phyloP scores from a whole-genome alignment of 129 eudicot genomes.

The Daucus carota region DH1_v3.0 NC_030389.2:27996501-27997000 shows the following conservation, averaged over 20 bases:
- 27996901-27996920: background rate
- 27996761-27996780: slow-evolving; percentile 11
- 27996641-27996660: slow-evolving; percentile 96
- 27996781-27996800: slow-evolving; percentile 72
- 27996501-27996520: slow-evolving; percentile 28
- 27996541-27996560: slow-evolving; percentile 9
- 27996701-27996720: background rate
- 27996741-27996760: background rate
- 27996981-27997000: background rate
- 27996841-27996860: slow-evolving; percentile 89
- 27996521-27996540: background rate
- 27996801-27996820: slow-evolving; percentile 90
- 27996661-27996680: slow-evolving; percentile 90
- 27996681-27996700: slow-evolving; percentile 59
- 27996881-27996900: background rate
- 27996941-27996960: background rate
- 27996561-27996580: slow-evolving; percentile 90
- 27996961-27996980: background rate
- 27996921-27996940: background rate
- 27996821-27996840: slow-evolving; percentile 99
- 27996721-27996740: background rate
- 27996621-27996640: slow-evolving; percentile 81
- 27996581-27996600: slow-evolving; percentile 70
- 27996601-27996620: slow-evolving; percentile 92
- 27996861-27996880: slow-evolving; percentile 38